Conservation (phyloP, 768 basidiomycete genomes). For the Rhizopogon vesiculosus region DNA sequence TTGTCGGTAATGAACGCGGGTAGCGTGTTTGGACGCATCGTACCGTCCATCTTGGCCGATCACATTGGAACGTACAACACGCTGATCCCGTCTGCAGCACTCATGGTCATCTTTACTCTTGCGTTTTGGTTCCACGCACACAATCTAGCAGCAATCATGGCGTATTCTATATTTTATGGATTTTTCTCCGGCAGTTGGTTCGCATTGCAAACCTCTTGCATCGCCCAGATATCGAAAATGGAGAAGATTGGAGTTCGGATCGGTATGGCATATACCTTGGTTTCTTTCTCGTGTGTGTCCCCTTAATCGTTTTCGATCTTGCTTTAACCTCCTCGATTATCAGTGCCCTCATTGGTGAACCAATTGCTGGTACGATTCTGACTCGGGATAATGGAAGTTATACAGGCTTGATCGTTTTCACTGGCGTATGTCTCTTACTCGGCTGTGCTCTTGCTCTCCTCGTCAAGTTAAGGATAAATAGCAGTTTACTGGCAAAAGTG, state of each 20-base stretch:
- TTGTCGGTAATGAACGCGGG: slow-evolving; percentile 58
- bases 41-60: slow-evolving; percentile 55
- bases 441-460: background rate
- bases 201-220: background rate
- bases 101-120: background rate
- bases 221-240: background rate
- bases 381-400: background rate
- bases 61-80: slow-evolving; percentile 54
- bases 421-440: background rate
- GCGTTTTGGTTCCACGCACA: background rate
- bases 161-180: background rate
- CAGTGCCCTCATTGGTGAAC: background rate
- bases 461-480: background rate
- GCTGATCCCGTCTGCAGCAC: slow-evolving; percentile 32
- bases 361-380: background rate
- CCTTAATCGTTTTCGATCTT: background rate
- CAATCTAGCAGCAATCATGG: background rate
- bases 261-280: background rate
- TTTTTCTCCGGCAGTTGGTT: background rate
- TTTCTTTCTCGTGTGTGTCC: background rate
- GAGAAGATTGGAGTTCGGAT: background rate
- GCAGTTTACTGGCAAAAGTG: background rate
- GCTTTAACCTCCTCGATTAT: no score
- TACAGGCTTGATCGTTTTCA: background rate
- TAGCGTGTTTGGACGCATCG: slow-evolving; percentile 51